Evolutionary conservation across 1,284 basidiomycete genomes (phyloP), one percentile per base, ranked within the genome.

Genomic region (Malassezia furfur): DNA sequence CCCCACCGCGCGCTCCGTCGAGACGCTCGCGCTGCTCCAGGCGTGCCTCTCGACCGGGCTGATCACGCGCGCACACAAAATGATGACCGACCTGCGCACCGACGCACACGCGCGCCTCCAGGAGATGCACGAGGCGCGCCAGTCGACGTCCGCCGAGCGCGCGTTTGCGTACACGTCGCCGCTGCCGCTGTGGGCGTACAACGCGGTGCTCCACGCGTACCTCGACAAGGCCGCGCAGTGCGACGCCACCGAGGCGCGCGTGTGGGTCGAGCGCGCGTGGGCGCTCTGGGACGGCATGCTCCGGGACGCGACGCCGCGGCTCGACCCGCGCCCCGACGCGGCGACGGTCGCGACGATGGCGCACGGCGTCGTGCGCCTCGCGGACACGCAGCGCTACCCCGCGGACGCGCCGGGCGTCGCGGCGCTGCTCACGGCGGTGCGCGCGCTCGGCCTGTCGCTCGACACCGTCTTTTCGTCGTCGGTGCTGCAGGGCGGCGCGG

Each of bases 11-110:
- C 61, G 58, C 32, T 37, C 60, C 19, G 53, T 66, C 50, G 70
- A 72, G 45, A 66, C 51, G 34, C 36, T 67, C 22, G 59, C 67
- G 40, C 62, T 72, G 38, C 64, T 72, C 46, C 64, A 66, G 34
- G 70, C 70, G 3, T 71, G 70, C 56, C 58, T 72, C 17, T 61
- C 63, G 22, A 67, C 67, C 8, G 68, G 68, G 6, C 63, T 72
- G 43, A 60, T 67, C 49, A 60, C 52, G 19, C 63, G 70, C 48
- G 70, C 68, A 3, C 61, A 67, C 59, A 68, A 68, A 43, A 57
- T 72, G 30, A 69, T 72, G 54, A 44, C 58, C 43, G 63, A 66
- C 43, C 52, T 70, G 35, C 65, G 68, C 19, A 52, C 48, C 37
- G 64, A 67, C 44, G 45, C 61, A 3, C 59, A 60, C 17, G 36